Evolutionary conservation across 2,329 filamentous ascomycete species (phyloP), one percentile per base, ranked within the genome.

Genomic region (Hyphodiscus sp.): DNA sequence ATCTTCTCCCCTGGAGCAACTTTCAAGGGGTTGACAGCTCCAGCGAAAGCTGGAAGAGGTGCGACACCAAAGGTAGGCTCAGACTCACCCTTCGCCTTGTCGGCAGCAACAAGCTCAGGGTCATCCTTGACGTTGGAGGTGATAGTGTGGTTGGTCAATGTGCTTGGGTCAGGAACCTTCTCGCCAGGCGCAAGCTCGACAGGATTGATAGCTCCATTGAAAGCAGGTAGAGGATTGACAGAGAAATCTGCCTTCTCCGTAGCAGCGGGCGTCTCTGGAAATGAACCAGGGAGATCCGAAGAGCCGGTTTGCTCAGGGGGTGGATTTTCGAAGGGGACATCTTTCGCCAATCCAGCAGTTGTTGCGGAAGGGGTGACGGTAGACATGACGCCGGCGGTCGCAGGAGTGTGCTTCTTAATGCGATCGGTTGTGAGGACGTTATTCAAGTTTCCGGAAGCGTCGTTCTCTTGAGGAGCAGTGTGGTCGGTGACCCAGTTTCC

Each of bases 401-500:
- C 73, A 53, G 76, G 67, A 49, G 75, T 72, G 60, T 74, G 70
- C 61, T 70, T 70, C 56, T 70, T 62, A 50, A 96, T 86, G 67
- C 89, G 80, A 58, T 90, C 81, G 54, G 87, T 83, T 42, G 81
- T 80, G 53, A 99, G 80, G 60, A 96, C 83, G 82, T 97, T 97
- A 80, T 97, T 97, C 65, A 91, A 77, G 79, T 92, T 96, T 66
- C 88, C 87, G 66, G 84, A 78, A 61, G 81, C 79, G 76, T 96
- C 92, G 67, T 83, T 82, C 74, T 96, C 91, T 73, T 87, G 85
- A 55, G 88, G 87, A 43, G 85, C 87, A 55, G 83, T 83, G 64
- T 85, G 82, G 72, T 96, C 91, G 69, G 85, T 87, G 49, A 83
- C 84, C 94, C 94, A 99, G 63, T 81, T 82, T 63, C 88, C 89